These are phyloP conservation scores for Pseudocercospora ulei DNA, from an alignment of 2,329 filamentous ascomycete species.

Conservation along the genomic window DNA sequence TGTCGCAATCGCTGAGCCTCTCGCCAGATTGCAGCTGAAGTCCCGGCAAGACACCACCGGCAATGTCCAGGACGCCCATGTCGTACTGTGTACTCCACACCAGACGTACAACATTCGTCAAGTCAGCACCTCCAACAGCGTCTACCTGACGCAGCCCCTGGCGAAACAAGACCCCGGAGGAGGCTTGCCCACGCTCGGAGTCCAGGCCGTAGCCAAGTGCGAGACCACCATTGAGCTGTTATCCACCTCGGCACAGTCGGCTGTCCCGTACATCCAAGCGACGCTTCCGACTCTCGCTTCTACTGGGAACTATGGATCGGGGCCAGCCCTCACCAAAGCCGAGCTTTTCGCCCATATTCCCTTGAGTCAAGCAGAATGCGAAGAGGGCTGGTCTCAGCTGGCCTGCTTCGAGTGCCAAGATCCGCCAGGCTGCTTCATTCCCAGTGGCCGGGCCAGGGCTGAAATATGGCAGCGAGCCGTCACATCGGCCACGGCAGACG, in stretches of 20 bases:
- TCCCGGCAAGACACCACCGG: conserved; percentile 28
- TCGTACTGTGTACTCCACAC: conserved; percentile 51
- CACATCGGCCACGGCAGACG: conserved; percentile 37
- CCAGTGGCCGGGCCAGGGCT: conserved; percentile 42
- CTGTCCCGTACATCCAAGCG: conserved; percentile 34
- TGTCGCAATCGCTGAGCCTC: conserved; percentile 13
- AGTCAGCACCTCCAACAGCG: conserved; percentile 56
- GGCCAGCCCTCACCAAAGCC: conserved; percentile 31
- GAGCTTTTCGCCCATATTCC: conserved; percentile 45
- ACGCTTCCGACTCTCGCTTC: conserved; percentile 37
- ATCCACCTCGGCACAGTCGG: conserved; percentile 31
- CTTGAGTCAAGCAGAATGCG: conserved; percentile 45
- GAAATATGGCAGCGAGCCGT: conserved; percentile 44
- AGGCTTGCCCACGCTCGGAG: conserved; percentile 27
- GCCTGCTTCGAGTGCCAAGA: conserved; percentile 45
- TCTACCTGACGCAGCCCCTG: conserved; percentile 45
- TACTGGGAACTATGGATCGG: conserved; percentile 20
- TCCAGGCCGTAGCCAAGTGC: conserved; percentile 40
- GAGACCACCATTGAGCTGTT: conserved; percentile 39
- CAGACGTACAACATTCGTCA: conserved; percentile 53
- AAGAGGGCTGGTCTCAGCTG: conserved; percentile 43
- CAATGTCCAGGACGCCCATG: conserved; percentile 34
- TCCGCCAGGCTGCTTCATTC: conserved; percentile 37
- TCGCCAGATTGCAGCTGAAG: conserved; percentile 37
- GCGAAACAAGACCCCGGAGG: conserved; percentile 16